Base-by-base conservation (phyloP, 176 grass and related monocot genomes). In the Tillandsia fasciculata region DNA sequence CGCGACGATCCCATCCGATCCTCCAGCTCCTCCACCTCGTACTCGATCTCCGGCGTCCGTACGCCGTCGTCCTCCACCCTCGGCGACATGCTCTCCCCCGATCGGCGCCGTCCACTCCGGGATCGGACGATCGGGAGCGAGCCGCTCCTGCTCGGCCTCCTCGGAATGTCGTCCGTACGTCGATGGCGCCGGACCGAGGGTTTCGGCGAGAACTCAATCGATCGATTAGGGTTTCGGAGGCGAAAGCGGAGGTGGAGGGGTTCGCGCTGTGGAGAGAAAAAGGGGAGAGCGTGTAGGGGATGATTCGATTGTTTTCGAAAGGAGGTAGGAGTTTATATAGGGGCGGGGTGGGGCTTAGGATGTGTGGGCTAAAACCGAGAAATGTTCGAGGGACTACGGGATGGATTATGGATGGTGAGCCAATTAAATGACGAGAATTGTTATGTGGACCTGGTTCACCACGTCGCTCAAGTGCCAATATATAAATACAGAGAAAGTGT, bases 1-100 rank as follows among this genome's bases (percentile, higher is more conserved):
- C 64, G 78, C 23, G 90, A 94, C 48, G 86, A 78, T 3, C 33
- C 49, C 15, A 83, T 81, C 51, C 28, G 84, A 52, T 94, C 95
- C 7, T 54, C 72, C 63, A 86, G 67, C 48, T 86, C 84, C 15
- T 93, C 95, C 52, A 92, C 82, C 80, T 81, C 71, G 78, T 87
- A 92, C 79, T 92, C 88, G 33, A 58, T 17, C 53, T 57, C 70
- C 10, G 66, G 47, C 1, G 67, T 53, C 0, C 33, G 33, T 42
- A 56, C 77, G 1, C 13, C 67, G 9, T 42, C 64, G 42, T 47
- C 51, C 65, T 64, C 66, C 72, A n/a, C 50, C 28, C 63, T 22
- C 67, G 11, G 53, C 71, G 51, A 53, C 73, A 65, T 22, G 75
- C 24, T 20, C 76, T 59, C 65, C 74, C 26, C 72, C 49, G 69